These are phyloP conservation scores for Aspergillus leporis DNA, from an alignment of 495 filamentous ascomycete genomes.

Conservation along the genomic window DNA sequence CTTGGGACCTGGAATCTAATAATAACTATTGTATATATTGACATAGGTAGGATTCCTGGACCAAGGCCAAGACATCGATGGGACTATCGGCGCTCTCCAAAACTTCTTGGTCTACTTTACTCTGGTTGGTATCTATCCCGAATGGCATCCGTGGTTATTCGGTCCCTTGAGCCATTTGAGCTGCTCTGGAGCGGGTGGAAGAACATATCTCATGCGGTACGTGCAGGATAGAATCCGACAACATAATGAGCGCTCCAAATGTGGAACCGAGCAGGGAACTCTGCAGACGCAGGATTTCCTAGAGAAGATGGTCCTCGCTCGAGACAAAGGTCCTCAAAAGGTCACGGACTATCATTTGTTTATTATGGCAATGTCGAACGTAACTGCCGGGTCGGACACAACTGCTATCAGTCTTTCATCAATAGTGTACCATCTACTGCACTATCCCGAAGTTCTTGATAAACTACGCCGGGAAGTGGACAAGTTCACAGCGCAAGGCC, in stretches of 20 bases:
- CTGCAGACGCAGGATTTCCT: constrained; percentile 51
- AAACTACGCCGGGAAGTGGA: constrained; percentile 50
- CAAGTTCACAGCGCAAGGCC: constrained; percentile 27
- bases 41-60: constrained; percentile 55
- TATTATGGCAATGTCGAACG: constrained; percentile 51
- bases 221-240: constrained; percentile 44
- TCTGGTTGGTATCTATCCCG: constrained; percentile 49
- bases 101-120: constrained; percentile 58
- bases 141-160: constrained; percentile 47
- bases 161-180: constrained; percentile 37
- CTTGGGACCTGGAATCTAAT: too few species aligned
- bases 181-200: constrained; percentile 41
- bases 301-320: constrained; percentile 56
- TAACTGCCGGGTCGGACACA: constrained; percentile 58
- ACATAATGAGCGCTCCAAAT: constrained; percentile 21
- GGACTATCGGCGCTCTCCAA: constrained; percentile 56
- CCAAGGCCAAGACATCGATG: constrained; percentile 63
- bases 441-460: constrained; percentile 32
- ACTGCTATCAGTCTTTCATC: constrained; percentile 51
- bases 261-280: constrained; percentile 22
- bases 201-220: constrained; percentile 45
- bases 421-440: constrained; percentile 52
- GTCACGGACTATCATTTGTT: constrained; percentile 51
- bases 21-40: too few species aligned
- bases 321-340: constrained; percentile 56